Evolutionary conservation across 2,329 filamentous ascomycete species (phyloP).

Genomic region (Hypoxylon sp.): DNA sequence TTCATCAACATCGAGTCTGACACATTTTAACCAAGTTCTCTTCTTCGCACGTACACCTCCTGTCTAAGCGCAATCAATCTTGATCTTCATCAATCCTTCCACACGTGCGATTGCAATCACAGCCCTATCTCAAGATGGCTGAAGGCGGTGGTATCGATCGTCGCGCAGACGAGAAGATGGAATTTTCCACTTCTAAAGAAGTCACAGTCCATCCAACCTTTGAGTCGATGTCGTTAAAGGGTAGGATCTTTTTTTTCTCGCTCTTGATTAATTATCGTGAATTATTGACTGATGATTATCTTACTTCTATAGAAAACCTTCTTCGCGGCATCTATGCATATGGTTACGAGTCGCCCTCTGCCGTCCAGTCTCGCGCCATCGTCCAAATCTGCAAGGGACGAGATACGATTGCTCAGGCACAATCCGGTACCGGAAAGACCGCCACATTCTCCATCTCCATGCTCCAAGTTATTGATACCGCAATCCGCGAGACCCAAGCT

Average conservation of each 20-base stretch:
- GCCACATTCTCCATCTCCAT: constrained; percentile 97
- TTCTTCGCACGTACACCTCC: background rate
- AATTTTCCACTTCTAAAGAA: constrained; percentile 98
- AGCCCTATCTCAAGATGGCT: constrained; percentile 77
- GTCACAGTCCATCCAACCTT: constrained; percentile 95
- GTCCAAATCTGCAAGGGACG: constrained; percentile 99
- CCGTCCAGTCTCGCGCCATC: constrained; percentile 97
- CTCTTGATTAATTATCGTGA: background rate
- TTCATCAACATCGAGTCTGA: constrained; percentile 7
- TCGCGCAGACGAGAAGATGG: constrained; percentile 95
- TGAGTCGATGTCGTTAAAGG: constrained; percentile 95
- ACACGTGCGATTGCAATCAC: constrained; percentile 2
- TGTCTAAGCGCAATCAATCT: background rate
- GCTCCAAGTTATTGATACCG: constrained; percentile 95
- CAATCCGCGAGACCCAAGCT: constrained; percentile 92
- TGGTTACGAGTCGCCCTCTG: constrained; percentile 97
- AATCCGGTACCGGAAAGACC: constrained; percentile 97
- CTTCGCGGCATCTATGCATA: constrained; percentile 98
- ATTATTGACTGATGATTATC: constrained; percentile 31
- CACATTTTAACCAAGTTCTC: background rate
- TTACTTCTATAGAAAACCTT: constrained; percentile 78
- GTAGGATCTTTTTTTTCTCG: constrained; percentile 58
- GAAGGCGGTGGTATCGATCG: constrained; percentile 85
- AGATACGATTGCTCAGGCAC: constrained; percentile 98
- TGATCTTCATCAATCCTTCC: background rate